Percentiles rank a stretch among this genome's conserved stretches.
phyloP scores from a whole-genome alignment of 1,284 basidiomycete species.

The Apiotrichum gracile region DNA sequence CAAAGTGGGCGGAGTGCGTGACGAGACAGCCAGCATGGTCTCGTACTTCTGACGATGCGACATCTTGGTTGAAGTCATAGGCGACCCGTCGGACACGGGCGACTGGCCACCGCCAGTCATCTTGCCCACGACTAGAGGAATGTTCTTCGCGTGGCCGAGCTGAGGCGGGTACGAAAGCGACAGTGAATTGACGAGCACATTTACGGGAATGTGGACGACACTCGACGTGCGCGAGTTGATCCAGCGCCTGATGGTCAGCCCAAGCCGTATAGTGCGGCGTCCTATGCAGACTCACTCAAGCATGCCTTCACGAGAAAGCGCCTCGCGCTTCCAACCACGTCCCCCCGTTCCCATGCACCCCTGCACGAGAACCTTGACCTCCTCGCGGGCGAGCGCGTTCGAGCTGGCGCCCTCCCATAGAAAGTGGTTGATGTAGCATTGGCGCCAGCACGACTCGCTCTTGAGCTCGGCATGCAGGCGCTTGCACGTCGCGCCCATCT shows the following conservation, averaged over 20 bases:
- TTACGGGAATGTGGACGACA: conserved; percentile 31
- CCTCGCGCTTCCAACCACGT: conserved; percentile 17
- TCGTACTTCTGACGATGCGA: conserved; percentile 42
- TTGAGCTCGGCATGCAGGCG: conserved; percentile 24
- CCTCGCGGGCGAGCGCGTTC: conserved; percentile 12
- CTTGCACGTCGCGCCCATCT: conserved; percentile 31
- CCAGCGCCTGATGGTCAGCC: conserved; percentile 31
- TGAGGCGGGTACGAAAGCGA: conserved; percentile 39
- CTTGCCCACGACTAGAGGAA: conserved; percentile 29
- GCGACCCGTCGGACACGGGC: background rate
- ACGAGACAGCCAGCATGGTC: conserved; percentile 33
- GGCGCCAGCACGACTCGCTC: conserved; percentile 39
- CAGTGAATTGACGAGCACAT: conserved; percentile 32
- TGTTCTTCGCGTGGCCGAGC: conserved; percentile 2
- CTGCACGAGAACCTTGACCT: conserved; percentile 25
- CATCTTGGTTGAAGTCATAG: conserved; percentile 17
- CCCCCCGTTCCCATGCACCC: conserved; percentile 14
- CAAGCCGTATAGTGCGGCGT: background rate
- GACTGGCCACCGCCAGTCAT: conserved; percentile 8
- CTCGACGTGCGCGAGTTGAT: conserved; percentile 28
- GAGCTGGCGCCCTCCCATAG: conserved; percentile 25
- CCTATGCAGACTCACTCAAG: conserved; percentile 29
- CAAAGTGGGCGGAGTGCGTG: conserved; percentile 36
- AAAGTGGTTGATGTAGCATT: conserved; percentile 41
- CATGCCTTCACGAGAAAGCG: conserved; percentile 36